Base-by-base conservation (phyloP, 2,329 filamentous ascomycete species). In the Blumeria hordei region DNA sequence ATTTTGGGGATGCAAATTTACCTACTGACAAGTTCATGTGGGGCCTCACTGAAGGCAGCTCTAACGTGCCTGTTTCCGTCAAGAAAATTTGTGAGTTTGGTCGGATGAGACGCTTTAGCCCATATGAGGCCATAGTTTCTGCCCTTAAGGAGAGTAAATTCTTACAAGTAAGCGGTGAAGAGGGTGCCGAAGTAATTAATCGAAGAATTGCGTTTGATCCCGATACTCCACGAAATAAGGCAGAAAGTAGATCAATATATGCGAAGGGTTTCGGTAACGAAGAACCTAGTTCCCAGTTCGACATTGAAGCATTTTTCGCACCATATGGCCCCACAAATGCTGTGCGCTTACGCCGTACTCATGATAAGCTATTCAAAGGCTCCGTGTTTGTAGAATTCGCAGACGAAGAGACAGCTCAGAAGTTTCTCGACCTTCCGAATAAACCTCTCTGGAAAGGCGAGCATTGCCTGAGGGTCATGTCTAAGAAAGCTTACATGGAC, bases 381-480 rank as follows among this genome's bases (percentile, higher is more conserved):
- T 94, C 87, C 61, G 86, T 94, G 57, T 96, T 95, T 66, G 86
- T 94, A 60, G 90, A 95, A 69, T 98, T 96, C 68, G 75, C 78
- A 58, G 77, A 78, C 53, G 82, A 88, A 64, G 85, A 93, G 61
- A 75, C 78, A 21, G 81, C 85, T 63, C 75, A 88, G 67, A 79
- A 80, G 57, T 98, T 98, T 70, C 71, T 95, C 58, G 78, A 72
- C 12, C 71, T 87, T 43, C 83, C 94, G 55, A 81, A 85, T 18
- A 81, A 83, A 67, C 92, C 92, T 57, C 78, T 81, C 67, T 98
- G 81, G 80, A 81, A 94, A 68, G 88, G 76, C 54, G 57, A 61
- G 37, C 74, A 85, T 60, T 80, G 86, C 36, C 74, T 96, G 54
- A 71, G 80, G 66, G 81, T 92, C 70, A 88, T 86, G 79, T 81